These are phyloP conservation scores for Datura wrightii DNA, from an alignment of 257 asterid species.

Conservation along the genomic window DNA sequence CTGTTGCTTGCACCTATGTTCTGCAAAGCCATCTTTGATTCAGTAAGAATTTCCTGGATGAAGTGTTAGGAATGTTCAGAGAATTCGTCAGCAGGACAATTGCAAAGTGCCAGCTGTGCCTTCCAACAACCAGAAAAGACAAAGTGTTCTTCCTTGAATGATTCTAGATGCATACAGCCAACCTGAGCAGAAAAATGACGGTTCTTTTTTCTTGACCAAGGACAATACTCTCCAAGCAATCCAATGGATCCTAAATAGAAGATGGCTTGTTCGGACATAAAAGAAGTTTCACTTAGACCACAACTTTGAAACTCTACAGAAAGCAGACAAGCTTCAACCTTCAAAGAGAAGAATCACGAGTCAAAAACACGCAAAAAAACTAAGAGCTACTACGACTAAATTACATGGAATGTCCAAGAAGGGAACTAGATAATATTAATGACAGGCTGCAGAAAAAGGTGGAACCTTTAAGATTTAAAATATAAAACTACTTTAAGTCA, in stretches of 20 bases:
- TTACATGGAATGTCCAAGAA: not conserved
- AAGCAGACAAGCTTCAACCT: not conserved
- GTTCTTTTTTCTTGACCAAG: constrained; percentile 24
- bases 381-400: not conserved
- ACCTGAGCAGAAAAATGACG: constrained; percentile 22
- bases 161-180: constrained; percentile 29
- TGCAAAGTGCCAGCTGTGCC: constrained; percentile 1
- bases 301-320: constrained; percentile 19
- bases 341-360: not conserved
- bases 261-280: constrained; percentile 42
- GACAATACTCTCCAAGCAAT: constrained; percentile 36
- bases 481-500: not conserved
- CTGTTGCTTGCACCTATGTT: constrained; percentile 40
- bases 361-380: not conserved
- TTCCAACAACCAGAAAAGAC: constrained; percentile 21
- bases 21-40: constrained; percentile 41
- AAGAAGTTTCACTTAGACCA: constrained; percentile 20
- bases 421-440: not conserved
- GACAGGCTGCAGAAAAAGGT: not conserved
- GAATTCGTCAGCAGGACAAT: constrained; percentile 18
- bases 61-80: not conserved
- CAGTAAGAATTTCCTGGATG: not conserved
- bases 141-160: constrained; percentile 27
- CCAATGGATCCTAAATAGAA: constrained; percentile 37
- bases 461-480: not conserved